These are phyloP conservation scores for Xylaria sp. DNA, from an alignment of 495 filamentous ascomycete species.

Conservation along the genomic window DNA sequence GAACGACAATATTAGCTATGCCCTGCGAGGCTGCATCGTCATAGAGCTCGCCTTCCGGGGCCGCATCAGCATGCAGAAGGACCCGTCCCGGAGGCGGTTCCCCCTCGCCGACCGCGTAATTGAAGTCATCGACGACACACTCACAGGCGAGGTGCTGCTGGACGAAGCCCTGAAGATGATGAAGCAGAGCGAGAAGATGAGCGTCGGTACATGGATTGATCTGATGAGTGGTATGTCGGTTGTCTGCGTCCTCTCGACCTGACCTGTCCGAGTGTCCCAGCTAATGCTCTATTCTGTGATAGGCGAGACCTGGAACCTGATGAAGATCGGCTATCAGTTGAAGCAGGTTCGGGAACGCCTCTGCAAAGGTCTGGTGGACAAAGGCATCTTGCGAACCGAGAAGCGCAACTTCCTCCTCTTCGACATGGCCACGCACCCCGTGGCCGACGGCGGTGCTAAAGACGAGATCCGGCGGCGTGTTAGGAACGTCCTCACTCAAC, in stretches of 20 bases:
- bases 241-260: conserved; percentile 4
- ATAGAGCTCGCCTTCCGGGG: conserved; percentile 96
- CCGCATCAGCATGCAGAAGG: conserved; percentile 98
- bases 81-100: conserved; percentile 88
- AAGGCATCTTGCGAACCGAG: conserved; percentile 96
- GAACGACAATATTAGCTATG: conserved; percentile 99
- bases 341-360: conserved; percentile 98
- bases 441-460: conserved; percentile 95
- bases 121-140: conserved; percentile 95
- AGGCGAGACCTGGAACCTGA: conserved; percentile 99
- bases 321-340: conserved; percentile 99
- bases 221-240: conserved; percentile 85
- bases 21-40: conserved; percentile 95
- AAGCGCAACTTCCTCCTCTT: conserved; percentile 99
- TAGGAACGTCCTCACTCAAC: conserved; percentile 88
- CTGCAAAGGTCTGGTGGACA: conserved; percentile 97
- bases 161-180: conserved; percentile 99
- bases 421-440: conserved; percentile 99
- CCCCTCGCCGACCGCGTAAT: conserved; percentile 91
- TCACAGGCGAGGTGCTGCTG: conserved; percentile 96
- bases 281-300: conserved; percentile 34
- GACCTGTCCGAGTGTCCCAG: conserved; percentile 25
- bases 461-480: conserved; percentile 94
- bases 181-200: conserved; percentile 99
- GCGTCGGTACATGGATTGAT: conserved; percentile 97